Evolutionary conservation across 805 yeast genomes (phyloP).

Genomic region (Yamadazyma sp.): DNA sequence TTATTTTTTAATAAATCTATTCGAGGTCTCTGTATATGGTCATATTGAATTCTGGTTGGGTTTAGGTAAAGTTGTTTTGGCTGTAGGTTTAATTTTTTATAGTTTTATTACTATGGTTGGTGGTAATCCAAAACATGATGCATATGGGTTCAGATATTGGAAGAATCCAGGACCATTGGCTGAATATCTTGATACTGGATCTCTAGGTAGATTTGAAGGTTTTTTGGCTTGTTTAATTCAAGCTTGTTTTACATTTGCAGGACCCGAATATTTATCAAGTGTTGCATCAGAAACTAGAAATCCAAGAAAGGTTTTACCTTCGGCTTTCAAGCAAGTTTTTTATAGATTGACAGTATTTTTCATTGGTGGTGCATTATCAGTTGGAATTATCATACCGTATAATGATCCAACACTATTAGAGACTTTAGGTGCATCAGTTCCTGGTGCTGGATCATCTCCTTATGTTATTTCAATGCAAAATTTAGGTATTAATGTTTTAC

Average conservation of each 20-base stretch:
- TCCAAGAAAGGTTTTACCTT: constrained; percentile 72
- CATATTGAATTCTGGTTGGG: constrained; percentile 76
- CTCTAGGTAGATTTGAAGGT: constrained; percentile 66
- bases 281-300: constrained; percentile 77
- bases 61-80: constrained; percentile 67
- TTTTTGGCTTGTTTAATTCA: constrained; percentile 64
- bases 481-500: constrained; percentile 39
- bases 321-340: constrained; percentile 74
- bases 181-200: constrained; percentile 38
- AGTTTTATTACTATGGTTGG: constrained; percentile 84
- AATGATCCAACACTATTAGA: constrained; percentile 58
- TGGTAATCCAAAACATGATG: constrained; percentile 70
- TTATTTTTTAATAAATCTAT: constrained; percentile 61
- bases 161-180: constrained; percentile 38
- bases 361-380: constrained; percentile 70
- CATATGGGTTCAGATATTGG: constrained; percentile 50
- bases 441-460: constrained; percentile 64
- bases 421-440: constrained; percentile 55
- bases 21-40: constrained; percentile 75
- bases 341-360: constrained; percentile 65
- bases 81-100: constrained; percentile 71
- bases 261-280: constrained; percentile 84
- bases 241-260: constrained; percentile 79
- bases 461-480: constrained; percentile 51
- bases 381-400: constrained; percentile 72